phyloP scores from a whole-genome alignment of 805 yeast species.

The Teunomyces pallodes region DNA sequence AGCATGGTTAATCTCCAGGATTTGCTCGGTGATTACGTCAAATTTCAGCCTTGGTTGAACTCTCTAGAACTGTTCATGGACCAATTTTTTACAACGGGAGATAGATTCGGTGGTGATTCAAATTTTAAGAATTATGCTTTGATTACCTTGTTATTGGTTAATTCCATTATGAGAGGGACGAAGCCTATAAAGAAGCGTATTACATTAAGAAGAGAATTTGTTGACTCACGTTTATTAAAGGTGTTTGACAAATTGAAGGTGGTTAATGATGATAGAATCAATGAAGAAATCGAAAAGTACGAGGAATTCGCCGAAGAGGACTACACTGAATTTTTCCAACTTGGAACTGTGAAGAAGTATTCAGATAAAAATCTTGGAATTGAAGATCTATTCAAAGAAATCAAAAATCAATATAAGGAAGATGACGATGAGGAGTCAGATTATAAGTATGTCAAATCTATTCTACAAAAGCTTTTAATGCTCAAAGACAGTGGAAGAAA shows the following conservation, averaged over 20 bases:
- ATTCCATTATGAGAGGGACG: constrained; percentile 31
- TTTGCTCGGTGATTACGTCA: constrained; percentile 29
- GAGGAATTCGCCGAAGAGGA: constrained; percentile 41
- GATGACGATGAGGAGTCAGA: constrained; percentile 7
- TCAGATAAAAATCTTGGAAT: constrained; percentile 7
- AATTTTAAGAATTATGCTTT: constrained; percentile 32
- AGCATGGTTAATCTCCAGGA: constrained; percentile 35
- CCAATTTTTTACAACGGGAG: constrained; percentile 21
- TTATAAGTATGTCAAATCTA: constrained; percentile 14
- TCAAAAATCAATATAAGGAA: constrained; percentile 9
- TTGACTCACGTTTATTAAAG: constrained; percentile 32
- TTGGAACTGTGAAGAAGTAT: constrained; percentile 6
- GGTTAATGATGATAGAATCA: constrained; percentile 28
- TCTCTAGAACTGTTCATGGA: constrained; percentile 35
- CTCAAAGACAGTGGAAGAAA: constrained; percentile 26
- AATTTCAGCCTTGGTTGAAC: constrained; percentile 42
- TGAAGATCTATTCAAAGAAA: constrained; percentile 12
- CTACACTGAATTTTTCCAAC: constrained; percentile 20
- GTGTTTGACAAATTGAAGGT: constrained; percentile 34
- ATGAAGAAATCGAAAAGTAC: constrained; percentile 37
- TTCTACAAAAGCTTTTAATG: constrained; percentile 24
- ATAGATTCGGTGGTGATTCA: constrained; percentile 12
- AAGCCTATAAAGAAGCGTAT: constrained; percentile 25
- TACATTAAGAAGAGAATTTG: constrained; percentile 33
- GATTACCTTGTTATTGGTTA: constrained; percentile 36